Evolutionary conservation across 495 filamentous ascomycete species (phyloP), one percentile per base, ranked within the genome.

Genomic region (Penicillium pancosmium): DNA sequence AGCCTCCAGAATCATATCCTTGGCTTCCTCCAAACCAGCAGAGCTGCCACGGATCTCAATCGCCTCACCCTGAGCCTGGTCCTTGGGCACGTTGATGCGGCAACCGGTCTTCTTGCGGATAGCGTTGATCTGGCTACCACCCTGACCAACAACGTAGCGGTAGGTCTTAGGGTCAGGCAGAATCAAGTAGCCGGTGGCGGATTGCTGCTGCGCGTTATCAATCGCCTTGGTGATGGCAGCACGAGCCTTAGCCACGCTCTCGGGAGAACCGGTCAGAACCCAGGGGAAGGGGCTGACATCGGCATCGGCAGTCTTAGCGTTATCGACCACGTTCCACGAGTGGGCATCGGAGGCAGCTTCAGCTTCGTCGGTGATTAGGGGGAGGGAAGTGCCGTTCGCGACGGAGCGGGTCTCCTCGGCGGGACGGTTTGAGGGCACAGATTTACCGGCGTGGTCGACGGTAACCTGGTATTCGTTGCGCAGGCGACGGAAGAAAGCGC

Each of bases 81-180:
- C 88, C 60, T 89, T 85, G 43, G 94, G 94, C 48, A 98, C 91
- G 38, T 89, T 91, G 72, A 99, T 93, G 70, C 87, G 89, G 78
- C 92, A 96, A 31, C 89, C 91, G 46, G 92, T 97, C 78, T 93
- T 85, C 74, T 89, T 91, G 56, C 95, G 87, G 69, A 99, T 97
- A 10, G 82, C 76, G 72, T 96, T 97, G 74, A 99, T 92, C 71
- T 92, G 91, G 70, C 84, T 88, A 57, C 94, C 95, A 49, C 89
- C 89, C 66, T 87, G 88, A 21, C 94, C 94, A 56, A 99, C 90
- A 41, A 99, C 88, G 60, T 88, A 88, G 55, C 93, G 86, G 80
- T 97, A 95, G 48, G 89, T 92, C 44, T 84, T 84, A 8, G 95
- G 92, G 67, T 98, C 93, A 0, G 93, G 91, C 19, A 98, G 82